Evolutionary conservation across 108 stramenopile genomes (phyloP).

Genomic region (Conticribra guillardii): DNA sequence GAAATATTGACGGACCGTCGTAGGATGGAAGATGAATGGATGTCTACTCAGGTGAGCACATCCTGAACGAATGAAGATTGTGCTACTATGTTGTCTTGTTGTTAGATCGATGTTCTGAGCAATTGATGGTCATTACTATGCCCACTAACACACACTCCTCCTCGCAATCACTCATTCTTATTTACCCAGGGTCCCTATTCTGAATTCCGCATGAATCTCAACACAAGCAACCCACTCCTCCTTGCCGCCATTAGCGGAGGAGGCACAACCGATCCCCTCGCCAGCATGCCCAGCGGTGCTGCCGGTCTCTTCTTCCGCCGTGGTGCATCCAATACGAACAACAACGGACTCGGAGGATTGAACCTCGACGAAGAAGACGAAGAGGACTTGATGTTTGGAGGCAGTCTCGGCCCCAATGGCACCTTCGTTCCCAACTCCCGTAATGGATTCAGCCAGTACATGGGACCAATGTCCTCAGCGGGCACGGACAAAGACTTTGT

Average conservation of each 20-base stretch:
- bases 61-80: too few species aligned
- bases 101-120: too few species aligned
- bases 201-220: constrained; percentile 86
- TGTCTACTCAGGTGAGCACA: constrained; percentile 59
- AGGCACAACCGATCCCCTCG: background rate
- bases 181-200: constrained; percentile 73
- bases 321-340: background rate
- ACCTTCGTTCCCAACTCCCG: constrained; percentile 10
- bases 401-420: constrained; percentile 31
- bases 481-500: constrained; percentile 89
- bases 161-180: too few species aligned
- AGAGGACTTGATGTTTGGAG: constrained; percentile 42
- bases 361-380: constrained; percentile 20
- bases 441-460: constrained; percentile 21
- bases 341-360: constrained; percentile 1
- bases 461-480: constrained; percentile 44
- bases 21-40: constrained; percentile 85
- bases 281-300: background rate
- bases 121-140: too few species aligned
- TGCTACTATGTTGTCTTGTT: too few species aligned
- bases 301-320: constrained; percentile 18
- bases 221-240: constrained; percentile 59
- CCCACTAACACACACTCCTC: too few species aligned
- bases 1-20: constrained; percentile 50
- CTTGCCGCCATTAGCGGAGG: constrained; percentile 32